Conservation (phyloP, 176 grass and related monocot species). For the Hordeum marinum region DNA sequence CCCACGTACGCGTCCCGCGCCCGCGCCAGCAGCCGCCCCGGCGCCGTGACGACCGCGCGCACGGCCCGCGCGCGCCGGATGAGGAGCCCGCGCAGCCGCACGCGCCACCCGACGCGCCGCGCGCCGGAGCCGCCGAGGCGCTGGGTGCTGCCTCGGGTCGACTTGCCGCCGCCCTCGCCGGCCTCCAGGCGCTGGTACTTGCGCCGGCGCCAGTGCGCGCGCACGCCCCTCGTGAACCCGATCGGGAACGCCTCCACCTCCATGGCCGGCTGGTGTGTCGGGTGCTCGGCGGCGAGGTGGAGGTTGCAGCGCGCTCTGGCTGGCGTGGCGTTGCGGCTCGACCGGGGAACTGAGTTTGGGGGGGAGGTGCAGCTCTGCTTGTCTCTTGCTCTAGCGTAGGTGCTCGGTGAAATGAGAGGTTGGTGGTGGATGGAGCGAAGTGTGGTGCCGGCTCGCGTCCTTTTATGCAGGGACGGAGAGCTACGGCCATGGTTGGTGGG, state of each 20-base stretch:
- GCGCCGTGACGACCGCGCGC: background rate
- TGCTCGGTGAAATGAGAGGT: background rate
- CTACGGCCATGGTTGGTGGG: conserved; percentile 1
- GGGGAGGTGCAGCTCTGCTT: background rate
- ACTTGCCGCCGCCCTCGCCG: background rate
- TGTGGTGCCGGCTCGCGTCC: background rate
- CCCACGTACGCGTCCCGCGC: conserved; percentile 70
- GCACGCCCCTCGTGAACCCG: conserved; percentile 63
- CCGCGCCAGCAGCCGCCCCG: conserved; percentile 29
- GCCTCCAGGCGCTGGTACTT: conserved; percentile 57
- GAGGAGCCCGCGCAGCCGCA: conserved; percentile 12
- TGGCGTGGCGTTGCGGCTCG: background rate
- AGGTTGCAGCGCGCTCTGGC: background rate
- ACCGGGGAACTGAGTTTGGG: background rate
- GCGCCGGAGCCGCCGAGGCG: conserved; percentile 29
- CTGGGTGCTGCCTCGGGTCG: background rate
- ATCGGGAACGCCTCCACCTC: conserved; percentile 57
- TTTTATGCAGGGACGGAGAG: background rate
- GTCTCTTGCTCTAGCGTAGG: background rate
- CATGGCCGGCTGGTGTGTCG: too few species aligned
- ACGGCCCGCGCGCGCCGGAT: conserved; percentile 34
- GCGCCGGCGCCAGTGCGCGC: conserved; percentile 51
- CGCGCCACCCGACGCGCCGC: conserved; percentile 22
- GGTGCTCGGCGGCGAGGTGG: background rate
- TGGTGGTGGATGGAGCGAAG: background rate